These are phyloP conservation scores for Exophiala sp. DNA, from an alignment of 2,329 filamentous ascomycete genomes.

Conservation along the genomic window DNA sequence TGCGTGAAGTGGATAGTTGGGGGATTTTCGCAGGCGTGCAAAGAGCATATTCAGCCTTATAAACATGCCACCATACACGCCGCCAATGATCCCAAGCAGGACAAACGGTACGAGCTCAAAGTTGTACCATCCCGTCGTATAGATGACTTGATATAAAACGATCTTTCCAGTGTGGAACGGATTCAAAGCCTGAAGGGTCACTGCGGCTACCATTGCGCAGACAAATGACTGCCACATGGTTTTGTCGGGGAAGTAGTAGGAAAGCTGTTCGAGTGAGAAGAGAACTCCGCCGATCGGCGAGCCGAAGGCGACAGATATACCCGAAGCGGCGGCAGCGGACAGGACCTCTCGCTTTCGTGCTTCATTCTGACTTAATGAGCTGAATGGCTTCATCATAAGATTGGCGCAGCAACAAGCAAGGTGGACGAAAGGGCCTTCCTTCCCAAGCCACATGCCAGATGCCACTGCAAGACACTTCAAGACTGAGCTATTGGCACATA, in stretches of 20 bases:
- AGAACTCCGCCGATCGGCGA: constrained; percentile 90
- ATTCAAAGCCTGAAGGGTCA: constrained; percentile 85
- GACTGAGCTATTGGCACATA: constrained; percentile 28
- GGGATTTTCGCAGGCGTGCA: constrained; percentile 68
- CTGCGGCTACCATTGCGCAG: constrained; percentile 96
- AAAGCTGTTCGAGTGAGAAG: constrained; percentile 94
- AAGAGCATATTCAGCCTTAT: constrained; percentile 91
- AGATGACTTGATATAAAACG: constrained; percentile 91
- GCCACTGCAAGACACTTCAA: constrained; percentile 78
- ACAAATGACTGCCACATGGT: constrained; percentile 99
- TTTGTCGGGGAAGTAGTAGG: constrained; percentile 97
- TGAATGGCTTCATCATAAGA: constrained; percentile 83
- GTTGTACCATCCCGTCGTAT: constrained; percentile 84
- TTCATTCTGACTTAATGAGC: constrained; percentile 77
- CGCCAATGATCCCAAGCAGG: constrained; percentile 78
- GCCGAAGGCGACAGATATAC: constrained; percentile 90
- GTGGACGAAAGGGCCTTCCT: constrained; percentile 91
- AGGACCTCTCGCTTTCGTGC: constrained; percentile 88
- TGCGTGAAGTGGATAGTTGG: constrained; percentile 39
- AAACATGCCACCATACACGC: constrained; percentile 90
- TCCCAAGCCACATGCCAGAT: constrained; percentile 93
- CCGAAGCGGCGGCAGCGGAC: constrained; percentile 84
- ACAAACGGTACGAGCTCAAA: constrained; percentile 89
- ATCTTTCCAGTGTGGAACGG: constrained; percentile 94
- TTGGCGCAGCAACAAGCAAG: constrained; percentile 96